These are phyloP conservation scores for Scheffersomyces segobiensis DNA, from an alignment of 1,139 yeast species.

Conservation along the genomic window DNA sequence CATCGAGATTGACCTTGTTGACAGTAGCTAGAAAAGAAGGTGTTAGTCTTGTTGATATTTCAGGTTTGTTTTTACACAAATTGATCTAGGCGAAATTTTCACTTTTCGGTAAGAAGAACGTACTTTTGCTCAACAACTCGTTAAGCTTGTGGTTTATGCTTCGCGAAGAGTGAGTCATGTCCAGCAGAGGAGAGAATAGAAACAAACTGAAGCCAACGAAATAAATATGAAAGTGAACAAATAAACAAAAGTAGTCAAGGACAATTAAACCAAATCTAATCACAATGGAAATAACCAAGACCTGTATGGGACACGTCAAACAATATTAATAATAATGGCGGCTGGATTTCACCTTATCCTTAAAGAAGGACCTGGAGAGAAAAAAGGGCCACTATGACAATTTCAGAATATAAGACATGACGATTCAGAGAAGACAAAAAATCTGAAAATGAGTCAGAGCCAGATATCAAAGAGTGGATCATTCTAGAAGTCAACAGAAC, in stretches of 20 bases:
- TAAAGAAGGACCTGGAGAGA: neutral
- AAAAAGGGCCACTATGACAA: neutral
- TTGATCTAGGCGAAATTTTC: neutral
- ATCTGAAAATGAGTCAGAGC: no score
- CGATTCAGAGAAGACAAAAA: neutral
- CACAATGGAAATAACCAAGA: neutral
- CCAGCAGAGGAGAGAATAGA: neutral
- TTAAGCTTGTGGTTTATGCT: slow-evolving; percentile 48
- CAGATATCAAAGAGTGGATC: neutral
- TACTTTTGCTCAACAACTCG: slow-evolving; percentile 43
- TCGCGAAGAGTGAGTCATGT: slow-evolving; percentile 40
- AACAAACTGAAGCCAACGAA: neutral
- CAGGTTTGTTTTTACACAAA: neutral
- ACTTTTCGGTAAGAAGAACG: slow-evolving; percentile 10
- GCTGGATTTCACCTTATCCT: neutral
- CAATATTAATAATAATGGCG: neutral
- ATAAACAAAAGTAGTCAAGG: neutral
- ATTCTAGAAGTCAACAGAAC: neutral
- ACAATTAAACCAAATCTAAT: neutral
- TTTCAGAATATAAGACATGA: neutral
- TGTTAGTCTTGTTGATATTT: neutral
- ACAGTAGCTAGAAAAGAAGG: slow-evolving; percentile 19
- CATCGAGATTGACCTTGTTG: slow-evolving; percentile 34
- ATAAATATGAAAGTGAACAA: neutral
- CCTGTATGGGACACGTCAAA: neutral